Evolutionary conservation across 306 rosid species (phyloP).

Genomic region (Geum urbanum): DNA sequence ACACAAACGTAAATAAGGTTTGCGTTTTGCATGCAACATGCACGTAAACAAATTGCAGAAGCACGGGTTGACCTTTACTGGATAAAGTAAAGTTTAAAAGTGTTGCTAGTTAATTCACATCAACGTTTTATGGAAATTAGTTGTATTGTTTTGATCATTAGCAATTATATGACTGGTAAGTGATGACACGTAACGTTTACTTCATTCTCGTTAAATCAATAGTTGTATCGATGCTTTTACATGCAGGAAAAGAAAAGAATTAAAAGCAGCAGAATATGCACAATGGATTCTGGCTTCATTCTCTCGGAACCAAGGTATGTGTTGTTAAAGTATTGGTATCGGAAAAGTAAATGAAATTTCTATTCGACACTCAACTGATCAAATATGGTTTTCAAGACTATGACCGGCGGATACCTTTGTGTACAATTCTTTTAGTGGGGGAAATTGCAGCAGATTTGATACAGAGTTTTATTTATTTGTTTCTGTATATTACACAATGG

Average conservation of each 20-base stretch:
- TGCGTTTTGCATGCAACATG: not conserved
- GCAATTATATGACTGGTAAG: not conserved
- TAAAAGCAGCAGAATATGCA: not conserved
- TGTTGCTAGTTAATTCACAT: not conserved
- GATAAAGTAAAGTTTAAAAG: not conserved
- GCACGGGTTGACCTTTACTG: not conserved
- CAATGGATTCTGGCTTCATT: not conserved
- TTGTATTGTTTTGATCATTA: not conserved
- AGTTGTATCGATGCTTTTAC: conserved; percentile 4
- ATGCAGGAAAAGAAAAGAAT: conserved; percentile 3
- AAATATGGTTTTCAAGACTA: not conserved
- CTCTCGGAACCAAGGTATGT: not conserved
- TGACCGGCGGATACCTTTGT: not conserved
- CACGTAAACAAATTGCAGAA: not conserved
- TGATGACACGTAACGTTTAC: too few relatives aligned
- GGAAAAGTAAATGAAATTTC: not conserved
- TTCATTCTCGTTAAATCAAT: conserved; percentile 1
- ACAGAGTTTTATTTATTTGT: too few relatives aligned
- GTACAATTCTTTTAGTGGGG: not conserved
- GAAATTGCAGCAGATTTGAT: not conserved
- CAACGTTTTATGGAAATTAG: not conserved
- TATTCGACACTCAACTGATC: not conserved
- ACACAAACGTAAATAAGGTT: not conserved
- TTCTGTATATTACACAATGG: not conserved
- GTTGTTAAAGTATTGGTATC: not conserved